Evolutionary conservation across 768 basidiomycete genomes (phyloP).

Genomic region (Termitomyces sp.): DNA sequence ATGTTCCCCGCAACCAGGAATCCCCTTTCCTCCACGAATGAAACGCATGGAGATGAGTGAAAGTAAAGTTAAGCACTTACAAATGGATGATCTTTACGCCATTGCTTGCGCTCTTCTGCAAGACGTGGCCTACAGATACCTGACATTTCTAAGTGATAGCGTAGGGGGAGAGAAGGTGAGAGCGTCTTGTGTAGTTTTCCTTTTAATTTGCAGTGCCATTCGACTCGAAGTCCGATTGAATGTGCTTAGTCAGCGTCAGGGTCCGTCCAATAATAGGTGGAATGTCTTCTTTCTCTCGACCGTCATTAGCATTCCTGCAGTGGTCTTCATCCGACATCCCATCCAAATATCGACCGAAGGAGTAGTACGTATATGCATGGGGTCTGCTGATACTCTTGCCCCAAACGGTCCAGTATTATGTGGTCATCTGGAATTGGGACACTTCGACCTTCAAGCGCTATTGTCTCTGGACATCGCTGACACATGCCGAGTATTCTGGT

Average conservation of each 20-base stretch:
- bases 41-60: not conserved
- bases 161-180: not conserved
- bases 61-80: constrained; percentile 44
- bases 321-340: not conserved
- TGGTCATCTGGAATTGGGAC: not conserved
- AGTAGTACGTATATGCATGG: too few relatives aligned
- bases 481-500: too few relatives aligned
- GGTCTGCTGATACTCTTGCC: too few relatives aligned
- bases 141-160: constrained; percentile 48
- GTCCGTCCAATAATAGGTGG: not conserved
- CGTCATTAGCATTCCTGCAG: not conserved
- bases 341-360: not conserved
- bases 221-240: constrained; percentile 3
- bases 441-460: too few relatives aligned
- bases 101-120: constrained; percentile 96
- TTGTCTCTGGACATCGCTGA: not conserved
- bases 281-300: not conserved
- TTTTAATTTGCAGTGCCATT: constrained; percentile 6
- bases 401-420: not conserved
- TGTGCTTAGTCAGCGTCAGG: constrained; percentile 8
- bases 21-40: not conserved
- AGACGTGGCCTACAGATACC: constrained; percentile 92
- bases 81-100: constrained; percentile 98
- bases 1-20: not conserved
- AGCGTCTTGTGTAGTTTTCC: not conserved